phyloP scores from a whole-genome alignment of 2,329 filamentous ascomycete genomes.

The Venturia nashicola region DNA sequence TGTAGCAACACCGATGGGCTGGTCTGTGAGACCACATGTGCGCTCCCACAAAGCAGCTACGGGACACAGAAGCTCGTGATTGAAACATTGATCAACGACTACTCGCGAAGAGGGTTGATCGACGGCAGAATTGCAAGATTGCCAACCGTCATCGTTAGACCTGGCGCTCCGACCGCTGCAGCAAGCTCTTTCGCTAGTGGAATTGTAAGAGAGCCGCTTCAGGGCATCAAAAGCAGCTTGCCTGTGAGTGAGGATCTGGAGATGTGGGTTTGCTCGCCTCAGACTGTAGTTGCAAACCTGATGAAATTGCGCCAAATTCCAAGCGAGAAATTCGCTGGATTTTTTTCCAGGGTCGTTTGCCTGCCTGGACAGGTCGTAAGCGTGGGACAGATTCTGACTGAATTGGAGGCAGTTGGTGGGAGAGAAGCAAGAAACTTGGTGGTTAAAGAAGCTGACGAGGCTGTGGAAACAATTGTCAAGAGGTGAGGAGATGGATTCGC shows the following conservation, averaged over 20 bases:
- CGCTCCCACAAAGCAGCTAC: conserved; percentile 51
- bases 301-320: conserved; percentile 38
- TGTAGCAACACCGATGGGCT: conserved; percentile 25
- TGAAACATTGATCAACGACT: conserved; percentile 51
- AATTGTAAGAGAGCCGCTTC: conserved; percentile 52
- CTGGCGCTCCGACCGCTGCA: conserved; percentile 46
- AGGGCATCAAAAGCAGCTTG: conserved; percentile 38
- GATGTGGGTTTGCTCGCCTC: conserved; percentile 45
- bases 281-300: conserved; percentile 42
- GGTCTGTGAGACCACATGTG: conserved; percentile 38
- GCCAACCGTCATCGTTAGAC: conserved; percentile 49
- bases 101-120: conserved; percentile 46
- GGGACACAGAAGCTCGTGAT: conserved; percentile 52
- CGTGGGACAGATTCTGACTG: conserved; percentile 44
- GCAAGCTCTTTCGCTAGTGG: conserved; percentile 53
- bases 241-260: conserved; percentile 40
- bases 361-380: conserved; percentile 43
- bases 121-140: conserved; percentile 47
- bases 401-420: conserved; percentile 42
- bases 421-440: conserved; percentile 39
- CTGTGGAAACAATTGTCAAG: conserved; percentile 39
- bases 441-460: conserved; percentile 38
- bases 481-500: conserved; percentile 46
- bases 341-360: conserved; percentile 32
- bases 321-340: conserved; percentile 31